Evolutionary conservation across 345 rosid genomes (phyloP), one percentile per base, ranked within the genome.

Genomic region (Sisymbrium altissimum): DNA sequence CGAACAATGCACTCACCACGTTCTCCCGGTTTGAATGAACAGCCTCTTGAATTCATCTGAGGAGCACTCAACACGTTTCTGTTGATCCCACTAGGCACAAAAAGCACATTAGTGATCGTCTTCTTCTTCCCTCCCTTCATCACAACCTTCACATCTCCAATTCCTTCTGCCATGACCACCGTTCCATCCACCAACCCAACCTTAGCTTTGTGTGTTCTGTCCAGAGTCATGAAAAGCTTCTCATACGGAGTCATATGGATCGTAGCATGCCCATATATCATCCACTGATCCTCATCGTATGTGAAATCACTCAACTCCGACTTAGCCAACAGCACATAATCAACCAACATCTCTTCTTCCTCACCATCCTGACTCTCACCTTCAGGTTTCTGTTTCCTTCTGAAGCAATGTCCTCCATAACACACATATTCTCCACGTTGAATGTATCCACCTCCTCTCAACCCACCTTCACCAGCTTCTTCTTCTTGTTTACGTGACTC

Each of bases 81-180:
- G 27, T 52, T 72, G 54, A 72, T 32, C 23, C 76, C 63, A 1
- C 50, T 19, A 0, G 63, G 70, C 18, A 72, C 76, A 41, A 52
- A 72, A 52, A 72, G 39, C 70, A 63, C 70, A 52, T 53, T n/a
- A 1, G 0, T 41, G 55, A 73, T 43, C n/a, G 77, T 73, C 76
- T 63, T 72, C 76, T 53, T 56, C 70, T 72, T 72, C 44, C 70
- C 63, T 3, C 21, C 63, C 70, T 72, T 72, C 76, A 72, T 72
- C 45, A 13, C 17, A 18, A 63, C 9, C 70, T 52, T 72, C 0
- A 72, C 44, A 32, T 52, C 54, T 40, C 76, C 76, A 19, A 1
- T 18, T 40, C 76, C 76, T 62, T 72, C 69, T 0, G 17, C 76
- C 53, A 50, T 9, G 12, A 72, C 3, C 40, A 62, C 43, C 1